Conservation (phyloP, 73 alveolate species). For the Effrenium voratum region DNA sequence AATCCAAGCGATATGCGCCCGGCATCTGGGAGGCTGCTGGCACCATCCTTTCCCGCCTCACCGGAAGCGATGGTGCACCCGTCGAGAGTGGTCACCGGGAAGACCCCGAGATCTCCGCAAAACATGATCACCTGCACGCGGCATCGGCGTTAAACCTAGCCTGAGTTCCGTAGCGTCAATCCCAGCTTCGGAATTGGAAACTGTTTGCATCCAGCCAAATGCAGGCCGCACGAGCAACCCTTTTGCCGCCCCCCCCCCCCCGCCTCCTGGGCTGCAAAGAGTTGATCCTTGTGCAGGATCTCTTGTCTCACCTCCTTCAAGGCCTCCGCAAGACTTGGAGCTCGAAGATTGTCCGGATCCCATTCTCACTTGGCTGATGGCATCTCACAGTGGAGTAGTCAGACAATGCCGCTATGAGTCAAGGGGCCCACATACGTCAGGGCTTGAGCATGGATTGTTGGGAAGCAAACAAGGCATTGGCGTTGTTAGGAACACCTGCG, state of each 20-base stretch:
- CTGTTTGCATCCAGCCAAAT: too few relatives aligned
- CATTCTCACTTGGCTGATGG: too few relatives aligned
- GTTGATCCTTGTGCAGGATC: slow-evolving; percentile 57
- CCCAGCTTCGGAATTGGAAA: too few relatives aligned
- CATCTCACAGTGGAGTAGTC: background rate
- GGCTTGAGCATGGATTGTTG: too few relatives aligned
- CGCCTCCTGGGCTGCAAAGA: slow-evolving; percentile 32
- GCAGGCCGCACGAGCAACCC: too few relatives aligned
- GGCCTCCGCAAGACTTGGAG: too few relatives aligned
- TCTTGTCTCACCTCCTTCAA: slow-evolving; percentile 48
- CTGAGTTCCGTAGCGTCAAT: too few relatives aligned
- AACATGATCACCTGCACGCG: slow-evolving; percentile 41
- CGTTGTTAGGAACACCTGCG: too few relatives aligned
- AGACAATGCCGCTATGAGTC: background rate
- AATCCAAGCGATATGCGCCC: background rate
- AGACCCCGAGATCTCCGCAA: slow-evolving; percentile 54
- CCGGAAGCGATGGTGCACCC: slow-evolving; percentile 55
- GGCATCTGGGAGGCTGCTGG: background rate
- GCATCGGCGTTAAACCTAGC: too few relatives aligned
- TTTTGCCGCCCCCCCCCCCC: background rate
- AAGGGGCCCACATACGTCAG: background rate
- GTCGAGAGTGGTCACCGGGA: slow-evolving; percentile 50
- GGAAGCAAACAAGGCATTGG: too few relatives aligned
- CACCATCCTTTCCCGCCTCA: background rate
- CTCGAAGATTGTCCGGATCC: too few relatives aligned